Base-by-base conservation (phyloP, 495 filamentous ascomycete species). In the Aspergillus homomorphus region DNA sequence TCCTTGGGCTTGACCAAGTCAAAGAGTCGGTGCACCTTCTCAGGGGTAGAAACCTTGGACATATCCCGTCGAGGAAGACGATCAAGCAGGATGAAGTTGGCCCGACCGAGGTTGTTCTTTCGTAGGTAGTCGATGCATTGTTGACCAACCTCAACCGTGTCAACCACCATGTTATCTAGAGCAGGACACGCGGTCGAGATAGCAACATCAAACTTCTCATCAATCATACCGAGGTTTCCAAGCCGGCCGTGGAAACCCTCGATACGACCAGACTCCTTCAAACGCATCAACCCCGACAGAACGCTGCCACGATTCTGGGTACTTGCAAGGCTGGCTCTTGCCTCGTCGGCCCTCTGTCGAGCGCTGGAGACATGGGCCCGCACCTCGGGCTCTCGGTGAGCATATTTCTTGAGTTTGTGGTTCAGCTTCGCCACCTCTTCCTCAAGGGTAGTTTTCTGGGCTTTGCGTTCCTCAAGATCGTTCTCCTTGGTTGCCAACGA, bases 41-140 rank as follows among this genome's bases (percentile, higher is more conserved):
- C 94, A 0, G 94, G 95, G 0, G 95, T 98, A 38, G 88, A 82
- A 54, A 97, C 90, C 0, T 81, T 75, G 3, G 82, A 84, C 55
- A 97, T 74, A 66, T 96, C 88, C 46, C 88, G 83, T 45, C 80
- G 77, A 30, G 90, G 80, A 21, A 97, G 80, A 60, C 92, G 90
- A 68, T 98, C 89, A 2, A 98, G 83, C 59, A 93, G 89, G 66
- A 98, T 98, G 68, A 98, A 96, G 74, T 96, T 96, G 26, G 92
- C 94, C 67, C 95, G 84, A n/a, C 94, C 94, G 22, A 98, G 87
- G 65, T 96, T 96, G 62, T 95, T 98, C 78, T 98, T 98, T 22
- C 94, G 86, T 18, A 98, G 81, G 67, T 98, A 93, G 63, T 98
- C 93, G 65, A 98, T 96, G 69, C 95, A 98, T 65, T 97, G 92